Base-by-base conservation (phyloP, 192 early-diverging fungal genomes). In the Entomortierella beljakovae region DNA sequence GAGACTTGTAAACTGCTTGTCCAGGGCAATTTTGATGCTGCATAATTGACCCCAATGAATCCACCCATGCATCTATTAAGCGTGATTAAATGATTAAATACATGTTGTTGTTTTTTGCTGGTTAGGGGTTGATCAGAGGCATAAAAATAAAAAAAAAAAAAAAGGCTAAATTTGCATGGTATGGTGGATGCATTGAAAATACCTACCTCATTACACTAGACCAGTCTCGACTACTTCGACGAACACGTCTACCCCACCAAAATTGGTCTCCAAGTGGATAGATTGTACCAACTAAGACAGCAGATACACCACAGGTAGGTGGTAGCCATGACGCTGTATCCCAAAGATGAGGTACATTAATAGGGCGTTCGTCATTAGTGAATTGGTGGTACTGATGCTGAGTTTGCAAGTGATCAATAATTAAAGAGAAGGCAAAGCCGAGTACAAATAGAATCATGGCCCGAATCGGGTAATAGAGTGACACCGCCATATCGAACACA, bases 31-130 rank as follows among this genome's bases (percentile, higher is more conserved):
- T 91, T 91, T 58, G 88, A 81, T 0, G 88, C 84, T 48, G 91
- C 91, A 68, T 92, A 92, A 32, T 88, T 87, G 16, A 92, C 86
- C 0, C 89, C 89, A 58, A 88, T 83, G 56, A 87, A 87, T 25
- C 81, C 82, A 48, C 84, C 84, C 56, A 85, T 64, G 28, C 82
- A 76, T 37, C 84, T 84, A 66, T 25, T 25, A 18, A 33, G 23
- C 26, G 34, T 6, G 51, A 51, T 15, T 58, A 35, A 57, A 31
- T 4, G 46, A 63, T 20, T 40, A 52, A 8, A 3, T 25, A 35
- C 18, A 29, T 54, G 23, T 37, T 52, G 8, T 52, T 52, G 9
- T 43, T 43, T 53, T 53, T 53, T 26, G 10, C 15, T 28, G 6
- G 15, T 34, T 57, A 6, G 6, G 49, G 6, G 10, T 37, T 43